Base-by-base conservation (phyloP, 2,329 filamentous ascomycete genomes). In the Botrytis elliptica region DNA sequence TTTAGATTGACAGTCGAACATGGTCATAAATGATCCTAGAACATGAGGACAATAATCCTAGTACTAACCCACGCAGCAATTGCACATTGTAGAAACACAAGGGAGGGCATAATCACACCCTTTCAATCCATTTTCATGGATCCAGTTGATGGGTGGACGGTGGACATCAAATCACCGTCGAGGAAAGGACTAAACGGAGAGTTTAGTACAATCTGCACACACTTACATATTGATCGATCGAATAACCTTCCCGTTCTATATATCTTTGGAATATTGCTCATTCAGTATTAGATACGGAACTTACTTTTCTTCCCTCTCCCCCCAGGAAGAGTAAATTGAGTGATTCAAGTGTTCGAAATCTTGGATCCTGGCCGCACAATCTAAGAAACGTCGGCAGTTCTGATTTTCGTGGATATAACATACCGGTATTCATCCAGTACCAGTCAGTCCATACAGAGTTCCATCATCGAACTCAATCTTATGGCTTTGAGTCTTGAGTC, bases 1-100 rank as follows among this genome's bases (percentile, higher is more conserved):
- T 62, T 33, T 71, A 71, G 68, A 22, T 12, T 14, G 36, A 25
- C 8, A 29, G 25, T 59, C 36, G 59, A 40, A 55, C 68, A 62
- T 71, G 57, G 68, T 8, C 33, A 60, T 33, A 52, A 9, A 60
- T 25, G 38, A 38, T 36, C 40, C 55, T 46, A n/a, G 29, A 52
- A 36, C n/a, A 16, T 49, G 14, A 14, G 33, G 60, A n/a, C 49
- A 46, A 20, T 52, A 63, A 71, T 62, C 57, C 55, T 52, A 36
- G 33, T 38, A 33, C n/a, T 52, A 60, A 33, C 46, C 68, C 68
- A 70, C 68, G 55, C 55, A 46, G 55, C 68, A 70, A 38, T 70
- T 55, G 66, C 20, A 57, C n/a, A 29, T 57, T 33, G 52, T 18
- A 57, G 52, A 52, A 14, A 65, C 40, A 65, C 62, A 29, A n/a